Conservation (phyloP, 441 rosid genomes). For the Euphorbia neoarborescens region DNA sequence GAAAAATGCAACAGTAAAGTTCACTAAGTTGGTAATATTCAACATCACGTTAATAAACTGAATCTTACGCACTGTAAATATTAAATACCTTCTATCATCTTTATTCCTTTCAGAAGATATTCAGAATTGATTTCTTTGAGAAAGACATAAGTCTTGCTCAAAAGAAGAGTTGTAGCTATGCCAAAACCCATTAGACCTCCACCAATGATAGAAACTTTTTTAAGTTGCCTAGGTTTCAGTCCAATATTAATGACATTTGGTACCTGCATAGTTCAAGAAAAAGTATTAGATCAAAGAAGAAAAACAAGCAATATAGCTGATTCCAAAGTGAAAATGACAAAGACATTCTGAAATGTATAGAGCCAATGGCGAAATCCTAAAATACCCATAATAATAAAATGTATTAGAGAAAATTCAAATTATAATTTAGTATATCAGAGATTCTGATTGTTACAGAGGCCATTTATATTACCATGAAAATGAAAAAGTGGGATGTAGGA, state of each 20-base stretch:
- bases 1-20: neutral
- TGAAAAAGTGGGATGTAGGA: too few species aligned
- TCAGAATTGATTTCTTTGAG: slow-evolving; percentile 86
- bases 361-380: slow-evolving; percentile 68
- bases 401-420: neutral
- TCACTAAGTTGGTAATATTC: slow-evolving; percentile 7
- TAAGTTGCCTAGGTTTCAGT: slow-evolving; percentile 67
- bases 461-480: too few species aligned
- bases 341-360: neutral
- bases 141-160: slow-evolving; percentile 56
- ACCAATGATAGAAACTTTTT: slow-evolving; percentile 90
- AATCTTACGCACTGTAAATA: neutral
- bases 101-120: slow-evolving; percentile 69
- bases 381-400: slow-evolving; percentile 13
- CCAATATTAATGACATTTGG: slow-evolving; percentile 78
- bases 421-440: neutral
- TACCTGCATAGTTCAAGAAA: slow-evolving; percentile 45
- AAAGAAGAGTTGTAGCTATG: slow-evolving; percentile 70
- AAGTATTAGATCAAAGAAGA: slow-evolving; percentile 9
- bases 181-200: slow-evolving; percentile 99
- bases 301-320: neutral
- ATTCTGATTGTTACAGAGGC: too few species aligned
- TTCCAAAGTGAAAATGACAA: neutral
- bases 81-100: slow-evolving; percentile 61
- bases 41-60: slow-evolving; percentile 8